A percentile compares a stretch with the other conserved stretches of the same genome.
phyloP scores from a whole-genome alignment of 192 early-diverging fungal genomes.

The Umbelopsis ramanniana region DNA sequence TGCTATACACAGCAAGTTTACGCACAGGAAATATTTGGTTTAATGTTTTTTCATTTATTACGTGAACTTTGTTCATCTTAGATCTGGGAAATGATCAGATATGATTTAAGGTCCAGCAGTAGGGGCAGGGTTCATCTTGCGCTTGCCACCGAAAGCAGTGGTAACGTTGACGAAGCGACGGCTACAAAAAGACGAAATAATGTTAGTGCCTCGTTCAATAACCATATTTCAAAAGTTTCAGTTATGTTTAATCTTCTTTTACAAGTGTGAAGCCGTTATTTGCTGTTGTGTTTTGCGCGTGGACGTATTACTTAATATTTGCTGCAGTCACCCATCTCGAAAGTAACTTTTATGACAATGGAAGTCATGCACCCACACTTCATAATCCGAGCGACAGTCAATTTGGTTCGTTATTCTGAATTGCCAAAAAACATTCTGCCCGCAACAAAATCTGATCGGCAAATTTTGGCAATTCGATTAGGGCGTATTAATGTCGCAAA shows the following conservation, averaged over 20 bases:
- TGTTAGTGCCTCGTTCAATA: neutral
- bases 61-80: neutral
- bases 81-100: neutral
- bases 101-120: slow-evolving; percentile 48
- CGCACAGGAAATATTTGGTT: too few species aligned
- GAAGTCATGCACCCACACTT: too few species aligned
- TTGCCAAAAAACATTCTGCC: too few species aligned
- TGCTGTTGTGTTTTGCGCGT: too few species aligned
- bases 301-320: too few species aligned
- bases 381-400: too few species aligned
- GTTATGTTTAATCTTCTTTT: too few species aligned
- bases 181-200: slow-evolving; percentile 25
- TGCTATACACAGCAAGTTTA: too few species aligned
- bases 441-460: too few species aligned
- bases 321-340: neutral
- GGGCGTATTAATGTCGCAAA: neutral
- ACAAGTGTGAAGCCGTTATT: too few species aligned
- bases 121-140: slow-evolving; percentile 67
- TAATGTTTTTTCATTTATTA: slow-evolving; percentile 1
- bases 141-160: slow-evolving; percentile 86
- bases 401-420: too few species aligned
- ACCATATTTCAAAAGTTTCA: too few species aligned
- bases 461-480: neutral
- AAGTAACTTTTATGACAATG: neutral
- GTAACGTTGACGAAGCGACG: slow-evolving; percentile 97